Percentiles rank a stretch among this genome's conserved stretches.
phyloP scores from a whole-genome alignment of 108 stramenopile genomes.

The Schizochytrium sp. region DNA sequence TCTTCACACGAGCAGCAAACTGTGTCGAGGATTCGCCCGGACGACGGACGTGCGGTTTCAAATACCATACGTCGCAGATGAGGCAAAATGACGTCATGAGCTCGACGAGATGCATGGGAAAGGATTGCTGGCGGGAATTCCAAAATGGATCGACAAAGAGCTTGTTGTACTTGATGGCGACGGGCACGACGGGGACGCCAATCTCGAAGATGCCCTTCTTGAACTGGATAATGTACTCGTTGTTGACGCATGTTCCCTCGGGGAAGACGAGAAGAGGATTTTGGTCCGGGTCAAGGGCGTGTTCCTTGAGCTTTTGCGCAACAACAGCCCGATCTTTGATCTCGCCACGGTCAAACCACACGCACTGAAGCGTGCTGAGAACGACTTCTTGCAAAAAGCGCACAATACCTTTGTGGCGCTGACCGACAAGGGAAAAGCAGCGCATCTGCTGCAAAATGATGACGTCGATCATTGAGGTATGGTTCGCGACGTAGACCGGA shows the following conservation, averaged over 20 bases:
- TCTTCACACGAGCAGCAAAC: conserved; percentile 20
- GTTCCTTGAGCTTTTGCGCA: background rate
- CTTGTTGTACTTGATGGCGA: conserved; percentile 32
- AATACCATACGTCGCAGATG: conserved; percentile 20
- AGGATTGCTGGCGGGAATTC: conserved; percentile 16
- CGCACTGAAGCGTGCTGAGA: background rate
- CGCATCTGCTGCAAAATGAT: conserved; percentile 23
- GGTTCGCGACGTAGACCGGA: conserved; percentile 26
- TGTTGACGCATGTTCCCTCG: conserved; percentile 30
- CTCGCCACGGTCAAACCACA: conserved; percentile 24
- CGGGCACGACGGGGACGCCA: conserved; percentile 25
- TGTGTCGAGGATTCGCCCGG: background rate
- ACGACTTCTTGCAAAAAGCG: conserved; percentile 12
- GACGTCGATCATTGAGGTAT: conserved; percentile 27
- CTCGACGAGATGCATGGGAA: conserved; percentile 12
- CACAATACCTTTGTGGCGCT: conserved; percentile 21
- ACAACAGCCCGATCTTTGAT: background rate
- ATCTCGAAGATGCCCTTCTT: conserved; percentile 21
- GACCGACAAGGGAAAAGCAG: conserved; percentile 19
- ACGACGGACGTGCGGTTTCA: background rate
- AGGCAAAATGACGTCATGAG: conserved; percentile 29
- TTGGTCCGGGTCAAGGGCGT: conserved; percentile 11
- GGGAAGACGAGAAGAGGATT: conserved; percentile 25
- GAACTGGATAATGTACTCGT: conserved; percentile 24
- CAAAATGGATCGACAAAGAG: conserved; percentile 27